A percentile compares a stretch with the other conserved stretches of the same genome.
phyloP scores from a whole-genome alignment of 2,329 filamentous ascomycete genomes.

The Claviceps monticola region DNA sequence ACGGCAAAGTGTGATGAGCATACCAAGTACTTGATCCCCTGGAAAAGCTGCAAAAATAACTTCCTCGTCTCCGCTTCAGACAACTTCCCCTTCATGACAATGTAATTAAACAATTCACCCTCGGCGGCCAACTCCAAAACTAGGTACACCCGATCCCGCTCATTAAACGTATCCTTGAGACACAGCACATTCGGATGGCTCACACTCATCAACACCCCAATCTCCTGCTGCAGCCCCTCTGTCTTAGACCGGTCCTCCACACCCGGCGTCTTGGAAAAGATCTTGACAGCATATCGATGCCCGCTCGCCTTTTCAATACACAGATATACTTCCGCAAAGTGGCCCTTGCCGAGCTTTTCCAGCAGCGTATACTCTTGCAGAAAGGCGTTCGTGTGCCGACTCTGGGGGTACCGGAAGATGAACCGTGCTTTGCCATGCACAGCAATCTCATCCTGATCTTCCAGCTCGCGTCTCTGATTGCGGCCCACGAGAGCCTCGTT shows the following conservation, averaged over 20 bases:
- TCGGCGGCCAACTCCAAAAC: conserved; percentile 82
- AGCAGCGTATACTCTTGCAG: conserved; percentile 73
- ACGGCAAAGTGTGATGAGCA: conserved; percentile 16
- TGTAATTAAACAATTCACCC: conserved; percentile 91
- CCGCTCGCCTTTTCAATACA: conserved; percentile 79
- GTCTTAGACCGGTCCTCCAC: conserved; percentile 71
- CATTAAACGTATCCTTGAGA: conserved; percentile 89
- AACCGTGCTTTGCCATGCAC: conserved; percentile 77
- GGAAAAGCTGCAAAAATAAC: conserved; percentile 81
- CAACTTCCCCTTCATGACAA: conserved; percentile 81
- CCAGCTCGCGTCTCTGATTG: conserved; percentile 78
- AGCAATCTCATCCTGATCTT: conserved; percentile 82
- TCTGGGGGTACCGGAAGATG: conserved; percentile 79
- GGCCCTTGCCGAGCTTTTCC: conserved; percentile 81
- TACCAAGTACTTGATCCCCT: conserved; percentile 90
- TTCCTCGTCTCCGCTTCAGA: conserved; percentile 73
- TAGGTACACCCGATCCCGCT: conserved; percentile 78
- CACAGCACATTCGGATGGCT: conserved; percentile 88
- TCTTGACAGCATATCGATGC: conserved; percentile 78
- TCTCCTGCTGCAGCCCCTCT: conserved; percentile 85
- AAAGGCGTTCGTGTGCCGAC: conserved; percentile 62
- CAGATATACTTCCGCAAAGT: conserved; percentile 87
- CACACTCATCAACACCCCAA: conserved; percentile 92
- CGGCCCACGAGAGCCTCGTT: conserved; percentile 84
- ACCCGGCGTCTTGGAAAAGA: conserved; percentile 77